A percentile compares a stretch with the other conserved stretches of the same genome.
Conservation (phyloP, 176 grass and related monocot genomes). For the Oryza longistaminata region DNA sequence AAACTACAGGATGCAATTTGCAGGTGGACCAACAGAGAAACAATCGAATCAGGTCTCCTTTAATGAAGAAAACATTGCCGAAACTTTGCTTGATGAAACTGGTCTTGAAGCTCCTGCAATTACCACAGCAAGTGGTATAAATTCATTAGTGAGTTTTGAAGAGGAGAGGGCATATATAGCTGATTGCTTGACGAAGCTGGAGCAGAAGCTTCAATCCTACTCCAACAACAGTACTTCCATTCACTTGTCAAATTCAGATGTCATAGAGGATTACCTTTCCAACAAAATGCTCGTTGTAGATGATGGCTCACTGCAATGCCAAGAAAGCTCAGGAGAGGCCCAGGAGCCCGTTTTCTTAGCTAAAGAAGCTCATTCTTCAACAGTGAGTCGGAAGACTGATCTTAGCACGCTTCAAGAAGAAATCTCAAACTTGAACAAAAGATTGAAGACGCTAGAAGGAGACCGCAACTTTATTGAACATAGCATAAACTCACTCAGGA, state of each 20-base stretch:
- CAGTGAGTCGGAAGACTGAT: constrained; percentile 18
- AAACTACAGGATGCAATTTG: constrained; percentile 44
- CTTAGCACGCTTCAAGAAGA: constrained; percentile 50
- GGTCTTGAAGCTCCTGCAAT: constrained; percentile 3
- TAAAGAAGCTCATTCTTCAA: constrained; percentile 20
- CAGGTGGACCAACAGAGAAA: constrained; percentile 19
- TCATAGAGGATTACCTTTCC: constrained; percentile 48
- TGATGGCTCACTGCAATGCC: neutral
- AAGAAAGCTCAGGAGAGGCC: constrained; percentile 3
- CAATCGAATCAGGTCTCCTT: constrained; percentile 1
- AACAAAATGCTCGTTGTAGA: neutral
- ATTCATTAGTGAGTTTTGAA: constrained; percentile 52
- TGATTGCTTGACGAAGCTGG: constrained; percentile 54
- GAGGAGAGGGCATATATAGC: constrained; percentile 59
- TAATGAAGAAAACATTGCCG: constrained; percentile 16
- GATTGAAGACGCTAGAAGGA: constrained; percentile 58
- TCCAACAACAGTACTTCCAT: constrained; percentile 52
- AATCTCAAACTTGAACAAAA: constrained; percentile 49
- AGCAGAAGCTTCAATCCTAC: constrained; percentile 57
- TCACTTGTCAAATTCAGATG: constrained; percentile 40
- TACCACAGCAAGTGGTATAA: constrained; percentile 2
- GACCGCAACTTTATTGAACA: constrained; percentile 71
- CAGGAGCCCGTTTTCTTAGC: constrained; percentile 13
- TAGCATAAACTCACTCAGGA: constrained; percentile 66
- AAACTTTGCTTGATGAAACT: neutral